phyloP scores from a whole-genome alignment of 208 protist genomes.

The Kentomonas sorsogonicus region DNA sequence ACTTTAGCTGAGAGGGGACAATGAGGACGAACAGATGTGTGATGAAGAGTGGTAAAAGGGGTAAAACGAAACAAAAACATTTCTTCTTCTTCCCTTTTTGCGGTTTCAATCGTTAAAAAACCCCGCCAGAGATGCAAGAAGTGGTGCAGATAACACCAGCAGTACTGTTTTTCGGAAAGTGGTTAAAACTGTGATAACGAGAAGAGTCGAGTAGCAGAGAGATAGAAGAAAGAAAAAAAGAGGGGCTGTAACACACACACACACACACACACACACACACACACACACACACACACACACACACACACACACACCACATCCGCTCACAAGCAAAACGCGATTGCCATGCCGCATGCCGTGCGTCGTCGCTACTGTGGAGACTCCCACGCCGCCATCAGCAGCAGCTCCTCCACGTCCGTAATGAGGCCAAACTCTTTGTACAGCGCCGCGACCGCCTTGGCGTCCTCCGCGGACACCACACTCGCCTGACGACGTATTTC shows the following conservation, averaged over 20 bases:
- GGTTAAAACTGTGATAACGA: neutral
- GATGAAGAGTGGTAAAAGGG: neutral
- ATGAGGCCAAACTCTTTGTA: slow-evolving; percentile 24
- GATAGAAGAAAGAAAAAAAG: slow-evolving; percentile 4
- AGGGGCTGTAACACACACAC: slow-evolving; percentile 1
- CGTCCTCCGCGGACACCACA: slow-evolving; percentile 24
- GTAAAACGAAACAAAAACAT: too few relatives aligned
- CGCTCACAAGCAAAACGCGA: too few relatives aligned
- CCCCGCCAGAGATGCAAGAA: too few relatives aligned
- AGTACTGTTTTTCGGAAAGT: neutral
- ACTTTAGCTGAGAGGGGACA: too few relatives aligned
- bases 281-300: slow-evolving; percentile 1
- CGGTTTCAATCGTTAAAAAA: too few relatives aligned
- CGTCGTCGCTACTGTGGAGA: too few relatives aligned
- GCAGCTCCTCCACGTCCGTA: slow-evolving; percentile 67
- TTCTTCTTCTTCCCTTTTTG: too few relatives aligned
- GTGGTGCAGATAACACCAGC: too few relatives aligned
- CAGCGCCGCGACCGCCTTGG: slow-evolving; percentile 22
- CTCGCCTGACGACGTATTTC: slow-evolving; percentile 30
- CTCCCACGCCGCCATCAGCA: too few relatives aligned
- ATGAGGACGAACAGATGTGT: neutral
- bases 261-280: neutral
- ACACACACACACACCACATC: too few relatives aligned
- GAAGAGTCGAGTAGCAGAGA: slow-evolving; percentile 7
- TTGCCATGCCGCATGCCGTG: too few relatives aligned